phyloP scores from a whole-genome alignment of 331 rosid species.

The Acacia concinna region DNA sequence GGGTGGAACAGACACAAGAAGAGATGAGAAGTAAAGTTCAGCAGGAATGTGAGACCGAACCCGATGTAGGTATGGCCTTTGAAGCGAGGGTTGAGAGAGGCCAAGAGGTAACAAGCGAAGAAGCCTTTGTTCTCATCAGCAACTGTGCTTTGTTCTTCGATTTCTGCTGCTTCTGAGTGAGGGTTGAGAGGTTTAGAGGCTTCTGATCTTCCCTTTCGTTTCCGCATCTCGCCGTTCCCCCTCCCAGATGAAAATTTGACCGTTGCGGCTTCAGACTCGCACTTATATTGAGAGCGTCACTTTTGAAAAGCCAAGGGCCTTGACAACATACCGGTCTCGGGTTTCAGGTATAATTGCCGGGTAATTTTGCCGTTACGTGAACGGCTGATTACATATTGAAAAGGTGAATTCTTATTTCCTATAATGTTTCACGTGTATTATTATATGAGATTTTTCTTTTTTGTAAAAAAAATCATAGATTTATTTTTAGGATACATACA shows the following conservation, averaged over 20 bases:
- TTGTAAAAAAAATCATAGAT: too few species aligned
- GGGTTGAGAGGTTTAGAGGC: conserved; percentile 37
- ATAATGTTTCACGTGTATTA: too few species aligned
- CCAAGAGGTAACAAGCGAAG: conserved; percentile 80
- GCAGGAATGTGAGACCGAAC: conserved; percentile 29
- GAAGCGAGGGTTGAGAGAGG: conserved; percentile 79
- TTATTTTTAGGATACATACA: too few species aligned
- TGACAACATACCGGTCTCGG: neutral
- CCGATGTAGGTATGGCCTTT: conserved; percentile 94
- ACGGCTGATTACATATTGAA: too few species aligned
- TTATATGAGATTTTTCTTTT: too few species aligned
- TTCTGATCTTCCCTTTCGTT: conserved; percentile 44
- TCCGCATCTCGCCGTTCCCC: conserved; percentile 42
- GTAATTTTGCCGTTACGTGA: neutral
- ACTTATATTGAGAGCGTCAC: neutral
- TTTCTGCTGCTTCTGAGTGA: conserved; percentile 29
- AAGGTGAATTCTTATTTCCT: too few species aligned
- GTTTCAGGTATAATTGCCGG: neutral
- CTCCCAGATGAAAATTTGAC: conserved; percentile 38
- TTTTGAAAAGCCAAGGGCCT: too few species aligned
- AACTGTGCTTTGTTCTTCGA: conserved; percentile 7
- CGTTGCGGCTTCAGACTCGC: conserved; percentile 36
- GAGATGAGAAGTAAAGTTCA: neutral
- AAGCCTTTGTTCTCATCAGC: conserved; percentile 40
- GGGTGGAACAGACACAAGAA: neutral